Percentiles rank a stretch among this genome's conserved stretches.
Conservation (phyloP, 2,329 filamentous ascomycete genomes). For the Trichothecium roseum region DNA sequence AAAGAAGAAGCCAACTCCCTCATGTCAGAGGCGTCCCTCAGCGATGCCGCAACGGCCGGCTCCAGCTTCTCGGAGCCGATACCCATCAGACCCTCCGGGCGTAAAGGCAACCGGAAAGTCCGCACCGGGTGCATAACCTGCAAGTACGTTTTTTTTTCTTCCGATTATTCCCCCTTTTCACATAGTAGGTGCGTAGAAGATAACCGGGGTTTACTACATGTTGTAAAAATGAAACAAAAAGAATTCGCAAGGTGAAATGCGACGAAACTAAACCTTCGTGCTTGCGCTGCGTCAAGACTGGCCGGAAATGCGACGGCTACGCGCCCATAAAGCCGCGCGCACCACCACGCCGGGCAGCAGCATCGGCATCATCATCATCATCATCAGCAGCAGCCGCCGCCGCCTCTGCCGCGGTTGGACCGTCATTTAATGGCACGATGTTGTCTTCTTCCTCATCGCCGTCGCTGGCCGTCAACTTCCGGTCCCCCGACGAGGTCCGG, state of each 20-base stretch:
- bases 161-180: not conserved
- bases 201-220: not conserved
- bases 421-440: too few species aligned
- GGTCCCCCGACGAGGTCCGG: constrained; percentile 11
- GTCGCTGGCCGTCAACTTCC: constrained; percentile 10
- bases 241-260: constrained; percentile 46
- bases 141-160: constrained; percentile 30
- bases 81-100: constrained; percentile 14
- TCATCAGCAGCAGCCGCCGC: too few species aligned
- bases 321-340: constrained; percentile 11
- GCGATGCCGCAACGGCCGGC: not conserved
- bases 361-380: too few species aligned
- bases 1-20: too few species aligned
- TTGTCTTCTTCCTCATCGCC: too few species aligned
- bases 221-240: constrained; percentile 10
- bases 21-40: not conserved
- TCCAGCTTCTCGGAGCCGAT: not conserved
- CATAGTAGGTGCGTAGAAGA: not conserved
- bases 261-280: constrained; percentile 44
- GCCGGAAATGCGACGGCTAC: constrained; percentile 48
- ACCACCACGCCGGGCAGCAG: not conserved
- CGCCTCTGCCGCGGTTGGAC: constrained; percentile 1
- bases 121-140: constrained; percentile 43
- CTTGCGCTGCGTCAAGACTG: constrained; percentile 41
- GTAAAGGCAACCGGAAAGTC: constrained; percentile 34